Conservation (phyloP, 345 rosid species). For the Combretum micranthum region DNA sequence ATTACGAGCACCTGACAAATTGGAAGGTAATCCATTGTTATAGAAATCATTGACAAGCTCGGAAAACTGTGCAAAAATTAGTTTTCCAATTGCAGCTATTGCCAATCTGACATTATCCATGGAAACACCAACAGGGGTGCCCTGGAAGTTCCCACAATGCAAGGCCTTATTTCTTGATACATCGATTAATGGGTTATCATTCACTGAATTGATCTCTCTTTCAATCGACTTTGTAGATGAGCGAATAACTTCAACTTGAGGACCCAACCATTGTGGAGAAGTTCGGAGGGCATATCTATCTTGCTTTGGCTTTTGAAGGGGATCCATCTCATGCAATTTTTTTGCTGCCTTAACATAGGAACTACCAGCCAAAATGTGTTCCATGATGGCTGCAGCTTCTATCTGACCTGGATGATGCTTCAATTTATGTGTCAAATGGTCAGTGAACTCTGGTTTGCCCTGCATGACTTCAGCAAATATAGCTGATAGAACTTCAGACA, state of each 20-base stretch:
- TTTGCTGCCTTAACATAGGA: conserved; percentile 41
- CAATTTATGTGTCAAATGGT: conserved; percentile 51
- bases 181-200: conserved; percentile 41
- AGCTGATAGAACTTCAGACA: conserved; percentile 46
- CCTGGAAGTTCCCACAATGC: conserved; percentile 58
- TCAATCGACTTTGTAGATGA: conserved; percentile 46
- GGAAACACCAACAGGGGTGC: conserved; percentile 64
- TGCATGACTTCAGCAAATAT: conserved; percentile 55
- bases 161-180: conserved; percentile 38
- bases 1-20: conserved; percentile 31
- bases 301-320: conserved; percentile 50
- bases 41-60: conserved; percentile 42
- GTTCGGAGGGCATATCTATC: conserved; percentile 53
- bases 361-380: conserved; percentile 55
- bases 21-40: conserved; percentile 47
- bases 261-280: conserved; percentile 61
- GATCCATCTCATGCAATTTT: conserved; percentile 40
- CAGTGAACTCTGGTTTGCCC: conserved; percentile 57
- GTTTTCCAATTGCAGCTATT: conserved; percentile 57
- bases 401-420: conserved; percentile 71
- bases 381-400: conserved; percentile 63
- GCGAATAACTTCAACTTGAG: conserved; percentile 52
- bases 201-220: conserved; percentile 64
- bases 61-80: conserved; percentile 48
- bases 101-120: conserved; percentile 69